Base-by-base conservation (phyloP, 169 alveolate genomes). In the Plasmodium cynomolgi region DNA sequence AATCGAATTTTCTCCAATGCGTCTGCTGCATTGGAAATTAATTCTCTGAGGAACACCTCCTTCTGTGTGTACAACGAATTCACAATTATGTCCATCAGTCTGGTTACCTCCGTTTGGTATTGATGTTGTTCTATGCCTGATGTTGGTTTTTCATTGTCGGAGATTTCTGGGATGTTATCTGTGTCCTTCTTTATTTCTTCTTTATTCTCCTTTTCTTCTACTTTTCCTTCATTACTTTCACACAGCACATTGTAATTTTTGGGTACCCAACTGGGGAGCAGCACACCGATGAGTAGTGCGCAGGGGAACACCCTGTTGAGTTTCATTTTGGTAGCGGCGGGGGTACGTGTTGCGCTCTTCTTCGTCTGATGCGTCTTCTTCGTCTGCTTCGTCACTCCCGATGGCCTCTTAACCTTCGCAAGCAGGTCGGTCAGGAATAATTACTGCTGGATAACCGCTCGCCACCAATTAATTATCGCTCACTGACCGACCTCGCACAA, bases 21-120 rank as follows among this genome's bases (percentile, higher is more conserved):
- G 96, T 99, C 99, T 2, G 99, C 99, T 26, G 99, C 99, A 96
- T 99, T 99, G 47, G 99, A 99, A 77, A 99, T 98, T 79, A 99
- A 96, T 95, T 99, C 99, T 86, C 99, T 93, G 79, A 98, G 95
- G 97, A 99, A 99, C 8, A 99, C 99, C 91, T 99, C 99, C 96
- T 99, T 99, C 93, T 99, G 98, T 7, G 99, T 98, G 97, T 99
- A 99, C 44, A 99, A 97, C 17, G 99, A 99, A 97, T 99, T 99
- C 72, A 99, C 99, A 85, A 99, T 98, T 74, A 99, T 99, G 95
- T 99, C 99, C 99, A 99, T 98, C 94, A 99, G 94, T 47, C 99
- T 97, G 29, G 99, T 98, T 26, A 99, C 99, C 92, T 99, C 99
- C 3, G 99, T 99, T 93, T 98, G 98, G 96, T 98, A 96, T 50